These are phyloP conservation scores for Candida xiaguanensis DNA, from an alignment of 805 yeast genomes.

Conservation along the genomic window DNA sequence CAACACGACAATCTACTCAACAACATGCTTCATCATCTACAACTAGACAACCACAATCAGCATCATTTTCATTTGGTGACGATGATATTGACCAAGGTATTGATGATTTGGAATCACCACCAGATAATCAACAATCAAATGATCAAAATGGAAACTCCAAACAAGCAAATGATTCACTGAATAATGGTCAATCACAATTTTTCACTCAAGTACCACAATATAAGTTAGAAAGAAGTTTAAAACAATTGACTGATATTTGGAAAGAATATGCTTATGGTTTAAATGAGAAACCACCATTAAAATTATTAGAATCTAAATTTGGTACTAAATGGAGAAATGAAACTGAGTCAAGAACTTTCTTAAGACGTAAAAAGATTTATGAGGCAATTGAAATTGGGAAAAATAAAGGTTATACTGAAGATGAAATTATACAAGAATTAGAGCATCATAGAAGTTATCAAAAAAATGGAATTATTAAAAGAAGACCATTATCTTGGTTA, in stretches of 20 bases:
- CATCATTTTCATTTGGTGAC: constrained; percentile 10
- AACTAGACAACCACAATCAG: constrained; percentile 1
- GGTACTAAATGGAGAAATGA: constrained; percentile 56
- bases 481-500: constrained; percentile 28
- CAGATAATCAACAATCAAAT: neutral
- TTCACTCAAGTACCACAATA: constrained; percentile 18
- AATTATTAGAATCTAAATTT: constrained; percentile 44
- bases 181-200: neutral
- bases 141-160: neutral
- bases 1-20: neutral
- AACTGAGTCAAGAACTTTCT: constrained; percentile 51
- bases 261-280: constrained; percentile 52
- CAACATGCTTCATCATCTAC: neutral
- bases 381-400: constrained; percentile 52
- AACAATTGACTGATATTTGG: constrained; percentile 51
- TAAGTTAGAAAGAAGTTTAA: constrained; percentile 24
- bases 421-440: constrained; percentile 41
- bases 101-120: constrained; percentile 8
- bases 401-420: constrained; percentile 40
- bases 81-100: constrained; percentile 11
- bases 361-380: constrained; percentile 51
- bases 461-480: constrained; percentile 35
- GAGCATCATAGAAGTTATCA: constrained; percentile 44
- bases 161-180: neutral
- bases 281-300: constrained; percentile 50